Conservation (phyloP, 2,329 filamentous ascomycete genomes). For the Alternaria sp. region DNA sequence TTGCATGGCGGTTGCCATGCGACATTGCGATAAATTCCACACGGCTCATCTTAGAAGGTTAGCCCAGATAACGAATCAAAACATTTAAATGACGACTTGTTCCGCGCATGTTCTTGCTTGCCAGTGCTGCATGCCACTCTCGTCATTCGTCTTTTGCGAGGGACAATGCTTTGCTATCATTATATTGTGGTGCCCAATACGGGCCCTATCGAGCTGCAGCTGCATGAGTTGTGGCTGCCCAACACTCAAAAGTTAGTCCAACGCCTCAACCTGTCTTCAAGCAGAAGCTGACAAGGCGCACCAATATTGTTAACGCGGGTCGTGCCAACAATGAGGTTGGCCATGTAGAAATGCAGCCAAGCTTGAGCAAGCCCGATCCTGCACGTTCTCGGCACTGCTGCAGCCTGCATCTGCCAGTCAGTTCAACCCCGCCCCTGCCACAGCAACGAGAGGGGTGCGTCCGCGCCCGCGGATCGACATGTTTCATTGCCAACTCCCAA, state of each 20-base stretch:
- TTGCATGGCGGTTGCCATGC: constrained; percentile 5
- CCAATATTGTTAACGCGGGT: not conserved
- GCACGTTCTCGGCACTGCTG: constrained; percentile 1
- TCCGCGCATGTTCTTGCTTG: not conserved
- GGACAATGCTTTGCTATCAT: not conserved
- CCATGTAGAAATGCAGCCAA: constrained; percentile 5
- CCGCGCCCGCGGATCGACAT: constrained; percentile 11
- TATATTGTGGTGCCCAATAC: constrained; percentile 8
- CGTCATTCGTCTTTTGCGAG: constrained; percentile 2
- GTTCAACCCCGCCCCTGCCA: constrained; percentile 5
- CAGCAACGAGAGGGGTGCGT: constrained; percentile 3
- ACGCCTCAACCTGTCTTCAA: constrained; percentile 3
- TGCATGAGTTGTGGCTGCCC: constrained; percentile 13
- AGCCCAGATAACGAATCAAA: constrained; percentile 7
- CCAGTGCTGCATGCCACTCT: not conserved
- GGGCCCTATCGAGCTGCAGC: not conserved
- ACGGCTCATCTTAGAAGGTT: not conserved
- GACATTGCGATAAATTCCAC: not conserved
- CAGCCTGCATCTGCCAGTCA: constrained; percentile 3
- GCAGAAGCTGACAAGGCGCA: constrained; percentile 7
- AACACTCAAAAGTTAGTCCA: constrained; percentile 4
- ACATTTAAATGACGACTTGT: constrained; percentile 1
- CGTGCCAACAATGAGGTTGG: constrained; percentile 6
- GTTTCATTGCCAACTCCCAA: constrained; percentile 2
- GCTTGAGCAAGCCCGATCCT: constrained; percentile 4